Evolutionary conservation across 179 eudicot genomes (phyloP), one percentile per base, ranked within the genome.

Genomic region (Drosera spatulata): DNA sequence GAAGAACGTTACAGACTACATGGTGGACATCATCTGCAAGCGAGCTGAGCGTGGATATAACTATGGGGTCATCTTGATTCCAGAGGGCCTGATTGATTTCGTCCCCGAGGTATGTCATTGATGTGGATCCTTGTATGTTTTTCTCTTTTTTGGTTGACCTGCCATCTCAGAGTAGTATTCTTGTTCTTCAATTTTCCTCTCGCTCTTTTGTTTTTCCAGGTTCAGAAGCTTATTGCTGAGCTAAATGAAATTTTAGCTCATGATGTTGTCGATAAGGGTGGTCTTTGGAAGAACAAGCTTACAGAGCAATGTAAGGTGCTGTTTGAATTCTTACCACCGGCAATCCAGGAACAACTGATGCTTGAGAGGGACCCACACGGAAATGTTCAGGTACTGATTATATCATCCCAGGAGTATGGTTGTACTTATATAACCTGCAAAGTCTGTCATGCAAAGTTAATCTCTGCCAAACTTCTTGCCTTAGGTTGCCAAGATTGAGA

Each of bases 301-400:
- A 61, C 77, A 43, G 56, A 73, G 50, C 94, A 88, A 49, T 87
- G 81, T 58, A 55, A 68, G 65, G 74, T 78, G 66, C 79, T 91
- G 15, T 91, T 91, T 77, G 94, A 91, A 3, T 55, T 91, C 41
- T 70, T 91, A 65, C 94, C 97, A 61, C 73, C 71, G 62, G 91
- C 91, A 51, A 91, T 91, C 66, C 94, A 83, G 79, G 91, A 91
- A 47, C 97, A 91, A 63, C 72, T 91, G 65, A 83, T 91, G 94
- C 96, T 88, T 61, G 96, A 88, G 80, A 80, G 97, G 75, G 97
- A 90, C 76, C 97, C 96, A 4, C 97, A 91, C 61, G 97, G 97
- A 75, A 91, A 91, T 73, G 97, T 91, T 50, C 96, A 91, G 87
- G 96, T 85, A 37, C 6, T 37, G 55, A 37, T 58, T 48, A 48